phyloP scores from a whole-genome alignment of 164 flowering plant species.

The Macadamia integrifolia region DNA sequence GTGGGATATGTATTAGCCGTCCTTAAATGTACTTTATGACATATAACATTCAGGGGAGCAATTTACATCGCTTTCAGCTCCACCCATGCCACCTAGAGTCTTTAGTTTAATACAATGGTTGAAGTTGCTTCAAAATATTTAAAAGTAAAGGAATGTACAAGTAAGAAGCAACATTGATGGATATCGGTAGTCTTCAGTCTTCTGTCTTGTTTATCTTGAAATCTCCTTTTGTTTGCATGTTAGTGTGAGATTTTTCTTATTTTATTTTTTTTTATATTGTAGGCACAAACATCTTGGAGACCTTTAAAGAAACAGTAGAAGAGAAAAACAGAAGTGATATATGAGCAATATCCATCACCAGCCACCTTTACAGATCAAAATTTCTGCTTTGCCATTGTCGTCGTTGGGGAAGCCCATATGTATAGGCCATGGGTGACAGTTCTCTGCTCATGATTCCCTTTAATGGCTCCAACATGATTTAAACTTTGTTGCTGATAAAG shows the following conservation, averaged over 20 bases:
- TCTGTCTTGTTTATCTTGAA: no score
- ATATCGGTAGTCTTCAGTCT: no score
- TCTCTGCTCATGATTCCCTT: slow-evolving; percentile 51
- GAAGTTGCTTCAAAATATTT: no score
- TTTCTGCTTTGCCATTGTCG: slow-evolving; percentile 58
- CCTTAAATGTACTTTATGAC: no score
- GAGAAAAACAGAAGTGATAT: slow-evolving; percentile 50
- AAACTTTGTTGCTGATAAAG: slow-evolving; percentile 37
- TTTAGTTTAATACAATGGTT: no score
- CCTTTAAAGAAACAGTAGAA: slow-evolving; percentile 53
- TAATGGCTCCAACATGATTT: slow-evolving; percentile 42
- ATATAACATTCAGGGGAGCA: no score
- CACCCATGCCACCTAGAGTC: no score
- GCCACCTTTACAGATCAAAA: slow-evolving; percentile 38
- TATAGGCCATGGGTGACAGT: slow-evolving; percentile 63
- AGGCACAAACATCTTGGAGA: slow-evolving; percentile 78
- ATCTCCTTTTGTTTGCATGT: neutral
- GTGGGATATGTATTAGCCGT: no score
- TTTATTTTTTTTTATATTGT: neutral
- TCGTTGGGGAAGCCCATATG: slow-evolving; percentile 77
- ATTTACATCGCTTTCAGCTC: no score
- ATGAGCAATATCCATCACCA: slow-evolving; percentile 47
- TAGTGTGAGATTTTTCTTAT: no score
- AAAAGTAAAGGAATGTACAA: no score
- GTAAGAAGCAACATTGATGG: no score